Evolutionary conservation across 768 basidiomycete genomes (phyloP), one percentile per base, ranked within the genome.

Genomic region (Boletus pseudopeckii): DNA sequence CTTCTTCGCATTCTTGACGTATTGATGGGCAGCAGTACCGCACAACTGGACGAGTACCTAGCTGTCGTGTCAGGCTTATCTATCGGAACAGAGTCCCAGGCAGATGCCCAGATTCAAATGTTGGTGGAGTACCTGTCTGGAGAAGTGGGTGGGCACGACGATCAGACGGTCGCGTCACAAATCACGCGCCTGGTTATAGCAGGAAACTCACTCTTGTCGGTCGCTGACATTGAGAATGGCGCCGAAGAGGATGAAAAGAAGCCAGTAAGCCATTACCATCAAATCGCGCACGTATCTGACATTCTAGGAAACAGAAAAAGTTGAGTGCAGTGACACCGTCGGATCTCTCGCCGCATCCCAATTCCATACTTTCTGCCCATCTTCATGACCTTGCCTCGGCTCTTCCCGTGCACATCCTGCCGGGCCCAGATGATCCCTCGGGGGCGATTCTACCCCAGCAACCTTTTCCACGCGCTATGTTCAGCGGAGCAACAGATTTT

Each of bases 391-490:
- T 98, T 45, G 81, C 84, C 7, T 80, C 83, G 13, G 79, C 83
- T 17, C 76, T 99, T 59, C 90, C 95, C 1, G 78, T 98, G 33
- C 92, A 95, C 64, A 75, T 99, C 28, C 76, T 98, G 39, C 92
- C 95, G 3, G 97, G 97, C 8, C 82, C 84, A 48, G 77, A 80
- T 34, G 97, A 99, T 70, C 97, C 96, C 3, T 82, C 92, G 14
- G 92, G 91, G 0, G 80, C 81, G 0, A 92, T 95, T 37, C 74
- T 99, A 59, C 97, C 97, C 4, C 97, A 99, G 68, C 97, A 97
- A 64, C 80, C 92, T 0, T 80, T 98, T 60, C 97, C 97, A 45
- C 82, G 86, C 32, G 88, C 92, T 7, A 94, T 98, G 88, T 88
- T 99, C 56, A 84, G 91, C 52, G 73, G 76, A 30, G 69, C 72